Evolutionary conservation across 495 filamentous ascomycete species (phyloP).

Genomic region (Cairneyella variabilis): DNA sequence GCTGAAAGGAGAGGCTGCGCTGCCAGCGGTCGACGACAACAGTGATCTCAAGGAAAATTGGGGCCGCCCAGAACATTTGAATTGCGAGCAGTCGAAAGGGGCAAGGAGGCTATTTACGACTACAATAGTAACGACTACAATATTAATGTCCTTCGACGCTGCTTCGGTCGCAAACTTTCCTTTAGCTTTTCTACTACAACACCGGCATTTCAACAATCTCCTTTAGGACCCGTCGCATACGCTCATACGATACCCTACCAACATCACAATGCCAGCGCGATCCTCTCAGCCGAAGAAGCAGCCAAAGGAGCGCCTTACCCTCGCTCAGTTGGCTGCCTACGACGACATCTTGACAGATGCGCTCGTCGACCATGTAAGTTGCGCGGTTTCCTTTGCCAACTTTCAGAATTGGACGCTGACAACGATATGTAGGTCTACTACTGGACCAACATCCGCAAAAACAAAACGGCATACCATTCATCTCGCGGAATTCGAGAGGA

Average conservation of each 20-base stretch:
- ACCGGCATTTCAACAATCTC: slow-evolving; percentile 17
- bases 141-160: no score
- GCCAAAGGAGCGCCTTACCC: slow-evolving; percentile 59
- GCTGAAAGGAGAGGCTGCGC: background rate
- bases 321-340: slow-evolving; percentile 84
- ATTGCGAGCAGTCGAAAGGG: no score
- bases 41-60: no score
- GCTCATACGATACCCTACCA: background rate
- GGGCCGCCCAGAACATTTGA: no score
- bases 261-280: slow-evolving; percentile 19
- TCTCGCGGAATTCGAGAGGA: slow-evolving; percentile 79
- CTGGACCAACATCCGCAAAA: slow-evolving; percentile 95
- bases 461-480: slow-evolving; percentile 79
- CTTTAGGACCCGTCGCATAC: slow-evolving; percentile 15
- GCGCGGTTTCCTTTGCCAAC: background rate
- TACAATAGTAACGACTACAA: no score
- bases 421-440: slow-evolving; percentile 67
- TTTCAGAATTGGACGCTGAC: background rate
- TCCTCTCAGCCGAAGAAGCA: slow-evolving; percentile 18
- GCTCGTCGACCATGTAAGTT: slow-evolving; percentile 86
- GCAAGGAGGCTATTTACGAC: no score
- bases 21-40: no score
- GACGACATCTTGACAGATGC: slow-evolving; percentile 97
- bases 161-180: no score
- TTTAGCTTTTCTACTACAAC: no score